These are phyloP conservation scores for Turnera subulata DNA, from an alignment of 345 rosid species.

Conservation along the genomic window DNA sequence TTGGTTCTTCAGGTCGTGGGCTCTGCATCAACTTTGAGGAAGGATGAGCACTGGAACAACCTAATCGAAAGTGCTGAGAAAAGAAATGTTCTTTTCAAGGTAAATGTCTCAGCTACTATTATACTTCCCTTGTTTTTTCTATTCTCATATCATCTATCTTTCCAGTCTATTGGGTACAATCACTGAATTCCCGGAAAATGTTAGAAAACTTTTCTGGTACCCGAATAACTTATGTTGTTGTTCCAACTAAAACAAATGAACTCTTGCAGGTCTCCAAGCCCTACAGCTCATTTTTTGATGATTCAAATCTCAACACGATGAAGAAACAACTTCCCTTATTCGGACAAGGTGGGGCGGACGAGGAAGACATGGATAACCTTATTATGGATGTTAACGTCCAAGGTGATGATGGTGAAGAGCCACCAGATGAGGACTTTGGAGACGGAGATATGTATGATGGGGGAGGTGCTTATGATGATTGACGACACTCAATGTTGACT, in stretches of 20 bases:
- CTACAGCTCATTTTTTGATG: conserved; percentile 49
- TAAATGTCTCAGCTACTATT: conserved; percentile 3
- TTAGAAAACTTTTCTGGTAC: not conserved
- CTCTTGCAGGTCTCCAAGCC: conserved; percentile 77
- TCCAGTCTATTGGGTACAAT: too few relatives aligned
- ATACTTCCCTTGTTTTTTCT: too few relatives aligned
- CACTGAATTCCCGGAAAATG: not conserved
- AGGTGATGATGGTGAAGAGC: conserved; percentile 37
- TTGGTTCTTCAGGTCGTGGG: conserved; percentile 71
- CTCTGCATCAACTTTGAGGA: conserved; percentile 65
- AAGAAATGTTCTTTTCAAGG: conserved; percentile 61
- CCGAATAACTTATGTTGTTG: not conserved
- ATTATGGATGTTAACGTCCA: conserved; percentile 14
- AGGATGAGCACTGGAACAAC: conserved; percentile 75
- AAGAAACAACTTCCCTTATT: conserved; percentile 11
- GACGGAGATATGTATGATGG: conserved; percentile 47
- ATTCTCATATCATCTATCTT: too few relatives aligned
- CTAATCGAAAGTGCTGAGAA: conserved; percentile 72
- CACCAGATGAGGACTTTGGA: conserved; percentile 43
- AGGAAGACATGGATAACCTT: conserved; percentile 20
- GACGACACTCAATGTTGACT: not conserved
- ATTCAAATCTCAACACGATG: conserved; percentile 52
- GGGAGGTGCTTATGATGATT: conserved; percentile 32
- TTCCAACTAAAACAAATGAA: conserved; percentile 6
- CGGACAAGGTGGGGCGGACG: conserved; percentile 13